Evolutionary conservation across 2,329 filamentous ascomycete species (phyloP).

Genomic region (Aspergillus cejpii): DNA sequence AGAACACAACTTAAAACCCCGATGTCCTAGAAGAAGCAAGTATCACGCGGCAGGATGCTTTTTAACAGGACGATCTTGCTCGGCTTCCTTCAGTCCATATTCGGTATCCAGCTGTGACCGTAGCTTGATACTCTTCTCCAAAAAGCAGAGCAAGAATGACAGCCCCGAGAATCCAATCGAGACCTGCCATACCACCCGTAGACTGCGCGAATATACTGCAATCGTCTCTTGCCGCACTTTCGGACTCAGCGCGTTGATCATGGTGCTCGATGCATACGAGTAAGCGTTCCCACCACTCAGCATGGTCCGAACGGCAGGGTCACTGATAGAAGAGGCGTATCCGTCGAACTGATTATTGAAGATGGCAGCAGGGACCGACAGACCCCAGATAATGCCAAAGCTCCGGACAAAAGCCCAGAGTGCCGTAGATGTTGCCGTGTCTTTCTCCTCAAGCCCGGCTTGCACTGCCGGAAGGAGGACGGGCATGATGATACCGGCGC

Average conservation of each 20-base stretch:
- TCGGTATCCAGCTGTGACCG: slow-evolving; percentile 36
- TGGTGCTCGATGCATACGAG: not conserved
- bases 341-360: slow-evolving; percentile 2
- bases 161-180: slow-evolving; percentile 28
- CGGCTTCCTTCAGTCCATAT: slow-evolving; percentile 33
- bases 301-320: not conserved
- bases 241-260: not conserved
- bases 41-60: not conserved
- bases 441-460: slow-evolving; percentile 21
- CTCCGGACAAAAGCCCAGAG: slow-evolving; percentile 1
- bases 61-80: not conserved
- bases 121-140: slow-evolving; percentile 35
- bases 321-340: not conserved
- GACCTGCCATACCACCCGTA: slow-evolving; percentile 36
- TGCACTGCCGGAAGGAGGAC: slow-evolving; percentile 42
- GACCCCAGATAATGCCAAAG: slow-evolving; percentile 5
- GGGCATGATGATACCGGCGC: slow-evolving; percentile 41
- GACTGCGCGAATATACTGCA: slow-evolving; percentile 26
- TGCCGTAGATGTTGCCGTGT: not conserved
- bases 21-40: not conserved
- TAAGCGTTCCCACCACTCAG: not conserved
- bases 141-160: slow-evolving; percentile 30
- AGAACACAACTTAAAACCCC: not conserved
- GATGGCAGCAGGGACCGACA: slow-evolving; percentile 2
- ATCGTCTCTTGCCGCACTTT: not conserved